Evolutionary conservation across 2,329 filamentous ascomycete genomes (phyloP).

Genomic region (Botrytis squamosa): DNA sequence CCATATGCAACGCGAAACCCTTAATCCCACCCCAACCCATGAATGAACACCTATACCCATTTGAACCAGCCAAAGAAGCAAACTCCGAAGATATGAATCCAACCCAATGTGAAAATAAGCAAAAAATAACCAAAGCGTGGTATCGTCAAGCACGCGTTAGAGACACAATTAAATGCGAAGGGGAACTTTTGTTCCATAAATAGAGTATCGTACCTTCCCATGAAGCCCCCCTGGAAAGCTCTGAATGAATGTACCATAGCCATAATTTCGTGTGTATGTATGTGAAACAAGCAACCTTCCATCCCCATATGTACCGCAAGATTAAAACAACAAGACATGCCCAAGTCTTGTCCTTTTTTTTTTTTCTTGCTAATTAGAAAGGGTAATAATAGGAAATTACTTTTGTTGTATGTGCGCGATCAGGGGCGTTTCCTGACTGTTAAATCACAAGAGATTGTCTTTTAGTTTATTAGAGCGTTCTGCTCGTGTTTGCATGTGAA

Average conservation of each 20-base stretch:
- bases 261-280: not conserved
- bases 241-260: not conserved
- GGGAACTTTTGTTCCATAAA: not conserved
- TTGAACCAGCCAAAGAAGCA: not conserved
- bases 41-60: not conserved
- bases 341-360: not conserved
- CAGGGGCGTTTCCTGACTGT: not conserved
- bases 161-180: not conserved
- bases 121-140: not conserved
- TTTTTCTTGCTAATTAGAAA: not conserved
- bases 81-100: not conserved
- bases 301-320: conserved; percentile 1
- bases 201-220: not conserved
- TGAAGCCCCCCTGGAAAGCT: not conserved
- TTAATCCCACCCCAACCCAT: not conserved
- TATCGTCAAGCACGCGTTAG: not conserved
- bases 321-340: conserved; percentile 6
- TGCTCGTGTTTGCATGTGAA: conserved; percentile 7
- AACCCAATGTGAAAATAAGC: not conserved
- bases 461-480: conserved; percentile 2
- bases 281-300: not conserved
- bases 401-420: not conserved
- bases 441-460: not conserved
- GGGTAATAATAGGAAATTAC: not conserved
- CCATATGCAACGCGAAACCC: not conserved